These are phyloP conservation scores for Talaromyces sp. DNA, from an alignment of 2,329 filamentous ascomycete species.

Conservation along the genomic window DNA sequence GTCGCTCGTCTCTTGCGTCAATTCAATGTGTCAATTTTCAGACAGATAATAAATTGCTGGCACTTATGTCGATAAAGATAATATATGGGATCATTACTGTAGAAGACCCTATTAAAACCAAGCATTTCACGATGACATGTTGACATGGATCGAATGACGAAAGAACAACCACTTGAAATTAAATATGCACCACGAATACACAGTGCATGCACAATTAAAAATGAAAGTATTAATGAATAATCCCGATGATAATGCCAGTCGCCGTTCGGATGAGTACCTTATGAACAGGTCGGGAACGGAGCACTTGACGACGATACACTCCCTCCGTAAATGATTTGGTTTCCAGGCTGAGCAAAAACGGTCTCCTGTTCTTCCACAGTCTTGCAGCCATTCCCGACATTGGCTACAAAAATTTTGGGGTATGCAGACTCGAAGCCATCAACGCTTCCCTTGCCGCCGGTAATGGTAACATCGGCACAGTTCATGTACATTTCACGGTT, in stretches of 20 bases:
- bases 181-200: background rate
- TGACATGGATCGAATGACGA: background rate
- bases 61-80: background rate
- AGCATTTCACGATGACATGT: background rate
- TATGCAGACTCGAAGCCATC: slow-evolving; percentile 10
- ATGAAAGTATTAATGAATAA: background rate
- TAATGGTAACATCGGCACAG: slow-evolving; percentile 67
- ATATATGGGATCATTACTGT: background rate
- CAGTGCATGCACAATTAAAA: background rate
- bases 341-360: slow-evolving; percentile 63
- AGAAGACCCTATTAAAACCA: background rate
- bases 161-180: background rate
- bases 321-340: slow-evolving; percentile 13
- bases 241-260: background rate
- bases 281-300: slow-evolving; percentile 8
- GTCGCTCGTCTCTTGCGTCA: background rate
- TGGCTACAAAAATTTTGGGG: slow-evolving; percentile 14
- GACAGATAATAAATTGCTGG: background rate
- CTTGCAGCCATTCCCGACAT: slow-evolving; percentile 44
- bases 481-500: slow-evolving; percentile 88
- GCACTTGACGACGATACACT: slow-evolving; percentile 1
- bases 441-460: slow-evolving; percentile 22
- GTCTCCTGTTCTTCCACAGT: slow-evolving; percentile 59
- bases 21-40: background rate
- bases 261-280: background rate